These are phyloP conservation scores for Carex parvula DNA, from an alignment of 176 grass and related monocot genomes.

Conservation along the genomic window DNA sequence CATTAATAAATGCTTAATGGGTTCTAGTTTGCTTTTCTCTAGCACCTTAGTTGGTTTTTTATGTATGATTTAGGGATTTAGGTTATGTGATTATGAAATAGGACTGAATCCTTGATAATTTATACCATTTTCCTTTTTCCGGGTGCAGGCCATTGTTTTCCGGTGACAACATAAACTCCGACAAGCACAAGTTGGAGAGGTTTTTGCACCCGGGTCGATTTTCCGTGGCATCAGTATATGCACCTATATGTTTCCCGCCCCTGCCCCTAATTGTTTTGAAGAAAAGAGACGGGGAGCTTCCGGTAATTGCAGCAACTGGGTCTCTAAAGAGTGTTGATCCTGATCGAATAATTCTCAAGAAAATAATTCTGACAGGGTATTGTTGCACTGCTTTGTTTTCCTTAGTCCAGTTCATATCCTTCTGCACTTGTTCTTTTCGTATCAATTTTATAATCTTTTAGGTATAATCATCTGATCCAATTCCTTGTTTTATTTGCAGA, in stretches of 20 bases:
- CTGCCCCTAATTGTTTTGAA: constrained; percentile 78
- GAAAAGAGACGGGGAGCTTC: constrained; percentile 53
- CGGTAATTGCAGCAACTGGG: constrained; percentile 65
- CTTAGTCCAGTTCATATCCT: not conserved
- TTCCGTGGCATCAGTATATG: constrained; percentile 83
- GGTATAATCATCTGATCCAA: not conserved
- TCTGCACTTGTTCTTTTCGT: not conserved
- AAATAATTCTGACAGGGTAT: constrained; percentile 95
- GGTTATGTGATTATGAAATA: not conserved
- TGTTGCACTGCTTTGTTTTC: constrained; percentile 15
- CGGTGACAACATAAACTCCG: constrained; percentile 77
- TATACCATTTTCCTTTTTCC: constrained; percentile 1
- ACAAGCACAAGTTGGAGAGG: constrained; percentile 98
- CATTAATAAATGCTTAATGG: not conserved
- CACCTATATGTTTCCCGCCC: constrained; percentile 70
- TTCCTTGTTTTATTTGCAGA: constrained; percentile 34
- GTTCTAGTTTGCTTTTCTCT: constrained; percentile 8
- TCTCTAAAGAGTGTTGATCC: constrained; percentile 80
- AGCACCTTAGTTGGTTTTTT: not conserved
- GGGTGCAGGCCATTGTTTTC: constrained; percentile 80
- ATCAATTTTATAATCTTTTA: constrained; percentile 9
- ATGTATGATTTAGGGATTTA: constrained; percentile 22
- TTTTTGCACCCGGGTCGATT: constrained; percentile 92
- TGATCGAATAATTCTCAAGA: constrained; percentile 83
- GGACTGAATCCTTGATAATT: constrained; percentile 17